Evolutionary conservation across 345 rosid species (phyloP), one percentile per base, ranked within the genome.

Genomic region (Rhizophora mangle): DNA sequence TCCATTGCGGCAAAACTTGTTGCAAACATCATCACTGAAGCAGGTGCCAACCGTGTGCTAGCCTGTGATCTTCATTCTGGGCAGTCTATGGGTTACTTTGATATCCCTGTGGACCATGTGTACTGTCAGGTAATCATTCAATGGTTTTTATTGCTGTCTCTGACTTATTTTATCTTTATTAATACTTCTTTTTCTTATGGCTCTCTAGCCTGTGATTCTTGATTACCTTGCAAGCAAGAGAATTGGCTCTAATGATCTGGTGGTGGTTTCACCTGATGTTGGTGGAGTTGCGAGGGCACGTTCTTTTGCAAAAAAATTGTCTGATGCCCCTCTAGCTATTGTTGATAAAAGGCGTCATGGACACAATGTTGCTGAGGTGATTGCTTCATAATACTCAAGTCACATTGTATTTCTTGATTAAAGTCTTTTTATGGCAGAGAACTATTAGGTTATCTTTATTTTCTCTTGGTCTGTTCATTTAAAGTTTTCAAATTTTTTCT

Each of bases 11-110:
- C 97, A 68, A 93, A 93, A 83, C 93, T 93, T 74, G 91, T 91
- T 57, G 98, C 98, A 26, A 93, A 93, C 68, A 84, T 93, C 68
- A 88, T 93, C 20, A 93, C 98, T 6, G 88, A 93, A 86, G 92
- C 97, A 6, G 98, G 98, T 68, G 98, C 98, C 68, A 89, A 89
- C 79, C 96, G 95, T 69, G 91, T 93, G 61, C 88, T 93, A 74
- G 96, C 96, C 57, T 91, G 98, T 84, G 98, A 94, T 86, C 96
- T 94, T 76, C 98, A 94, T 77, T 91, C 98, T 6, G 97, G 98
- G 66, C 97, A 91, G 83, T 94, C 98, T 63, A 91, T 94, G 90
- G 98, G 97, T 6, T 94, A 91, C 79, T 94, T 94, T 78, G 98
- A 94, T 75, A 94, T 94, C 68, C 95, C 98, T 31, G 93, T 91